Base-by-base conservation (phyloP, 2,329 filamentous ascomycete species). In the Daldinia eschscholtzii region DNA sequence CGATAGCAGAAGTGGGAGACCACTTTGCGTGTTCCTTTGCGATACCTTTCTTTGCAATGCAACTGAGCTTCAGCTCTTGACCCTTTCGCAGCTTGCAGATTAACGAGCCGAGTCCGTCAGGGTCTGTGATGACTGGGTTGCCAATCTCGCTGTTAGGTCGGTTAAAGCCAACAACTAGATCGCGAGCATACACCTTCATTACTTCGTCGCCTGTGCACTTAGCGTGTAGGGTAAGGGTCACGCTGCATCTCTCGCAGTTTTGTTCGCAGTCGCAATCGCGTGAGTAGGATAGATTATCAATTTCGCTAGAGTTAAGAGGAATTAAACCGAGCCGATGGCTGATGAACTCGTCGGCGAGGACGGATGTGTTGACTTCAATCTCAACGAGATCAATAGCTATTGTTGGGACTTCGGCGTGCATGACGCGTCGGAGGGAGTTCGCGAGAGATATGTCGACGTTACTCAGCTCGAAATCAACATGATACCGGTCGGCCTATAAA, bases 1-100 rank as follows among this genome's bases (percentile, higher is more conserved):
- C 94, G 44, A 99, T 91, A 3, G 96, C 96, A 44, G 94, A 88
- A 39, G 93, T 95, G 1, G 96, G 94, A 76, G 93, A 92, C 96
- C 96, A 99, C 81, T 99, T 99, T 9, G 96, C 93, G 81, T 99
- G 96, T 80, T 99, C 96, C 85, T 99, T 99, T 41, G 95, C 94
- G 72, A 98, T 98, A 0, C 96, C 96, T 86, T 98, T 98, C 86
- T 97, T 98, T 57, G 95, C 96, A 72, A 98, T 92, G 79, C 95
- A 98, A 69, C 89, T 92, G 77, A 99, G 88, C 79, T 93, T 91
- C 68, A 99, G 83, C 81, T 97, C 94, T 82, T 99, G 96, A 2
- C 92, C 93, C 77, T 91, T 92, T 65, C 95, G 88, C 78, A 99
- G 83, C 85, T 98, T 98, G 76, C 92, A 93, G 72, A 99, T 95